Evolutionary conservation across 164 flowering plant species (phyloP), one percentile per base, ranked within the genome.

Genomic region (Pachysandra terminalis): DNA sequence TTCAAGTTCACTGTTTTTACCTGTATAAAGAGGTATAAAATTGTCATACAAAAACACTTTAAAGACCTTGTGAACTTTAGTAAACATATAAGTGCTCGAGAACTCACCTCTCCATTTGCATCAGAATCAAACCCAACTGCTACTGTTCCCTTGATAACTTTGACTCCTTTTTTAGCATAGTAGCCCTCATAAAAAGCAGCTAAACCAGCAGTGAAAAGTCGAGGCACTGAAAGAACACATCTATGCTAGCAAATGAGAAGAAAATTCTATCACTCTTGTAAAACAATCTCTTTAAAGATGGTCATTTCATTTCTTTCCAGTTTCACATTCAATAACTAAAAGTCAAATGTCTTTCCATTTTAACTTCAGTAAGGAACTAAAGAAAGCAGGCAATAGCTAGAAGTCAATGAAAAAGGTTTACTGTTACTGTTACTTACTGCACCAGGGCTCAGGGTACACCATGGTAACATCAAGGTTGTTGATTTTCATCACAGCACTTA

Each of bases 381-480:
- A 3, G 59, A 12, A 56, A 62, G 26, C 28, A 21, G 0, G 26
- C 17, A 21, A 41, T 13, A 26, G 37, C 60, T 57, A 25, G 37
- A 62, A 21, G 28, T 22, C 53, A 26, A 19, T 37, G 27, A 37
- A 0, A n/a, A 48, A 22, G 16, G 58, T 28, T 63, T 49, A 16
- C 21, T 27, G 59, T 6, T 3, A n/a, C 25, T 17, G 59, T 25
- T 56, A 87, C 95, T 86, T 87, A 89, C 95, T 89, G 86, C 95
- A 89, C 91, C 90, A 87, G 16, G 95, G 91, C 65, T 86, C 95
- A 0, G 95, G 95, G 71, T 84, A 89, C 48, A 89, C 91, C 90
- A 89, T 89, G 32, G 48, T 83, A 68, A 89, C 91, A 74, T 89
- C 90, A 27, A 84, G 2, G 65, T 89, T 75, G 75, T 89, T 89